Evolutionary conservation across 306 rosid species (phyloP).

Genomic region (Phaseolus lunatus): DNA sequence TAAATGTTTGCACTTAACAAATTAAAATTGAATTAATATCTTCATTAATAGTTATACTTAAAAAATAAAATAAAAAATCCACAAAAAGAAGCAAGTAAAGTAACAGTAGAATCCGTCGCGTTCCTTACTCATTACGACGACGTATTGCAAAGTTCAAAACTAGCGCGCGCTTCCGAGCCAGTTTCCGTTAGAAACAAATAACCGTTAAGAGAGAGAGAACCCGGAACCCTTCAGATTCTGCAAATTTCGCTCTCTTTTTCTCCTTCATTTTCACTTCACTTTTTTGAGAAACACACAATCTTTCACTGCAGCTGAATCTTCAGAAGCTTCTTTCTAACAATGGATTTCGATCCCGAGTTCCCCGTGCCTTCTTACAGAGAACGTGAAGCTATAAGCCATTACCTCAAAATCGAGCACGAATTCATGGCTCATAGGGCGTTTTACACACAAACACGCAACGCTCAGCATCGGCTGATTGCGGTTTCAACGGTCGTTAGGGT

Average conservation of each 20-base stretch:
- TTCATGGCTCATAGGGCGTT: not conserved
- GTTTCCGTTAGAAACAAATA: not conserved
- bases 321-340: not conserved
- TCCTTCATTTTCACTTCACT: slow-evolving; percentile 7
- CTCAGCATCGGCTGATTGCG: not conserved
- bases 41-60: not conserved
- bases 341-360: slow-evolving; percentile 25
- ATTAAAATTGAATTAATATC: not conserved
- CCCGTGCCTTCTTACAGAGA: not conserved
- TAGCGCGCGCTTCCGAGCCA: not conserved
- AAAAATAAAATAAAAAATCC: not conserved
- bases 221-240: not conserved
- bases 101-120: not conserved
- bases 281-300: slow-evolving; percentile 35
- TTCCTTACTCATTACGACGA: not conserved
- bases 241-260: not conserved
- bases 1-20: not conserved
- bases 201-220: slow-evolving; percentile 1
- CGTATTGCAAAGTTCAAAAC: not conserved
- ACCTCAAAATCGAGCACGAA: not conserved
- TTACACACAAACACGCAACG: accelerated
- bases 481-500: slow-evolving; percentile 21
- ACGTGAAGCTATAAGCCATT: not conserved
- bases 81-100: not conserved
- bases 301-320: not conserved